Base-by-base conservation (phyloP, 139 green algal species). In the Eudorina sp. region DNA sequence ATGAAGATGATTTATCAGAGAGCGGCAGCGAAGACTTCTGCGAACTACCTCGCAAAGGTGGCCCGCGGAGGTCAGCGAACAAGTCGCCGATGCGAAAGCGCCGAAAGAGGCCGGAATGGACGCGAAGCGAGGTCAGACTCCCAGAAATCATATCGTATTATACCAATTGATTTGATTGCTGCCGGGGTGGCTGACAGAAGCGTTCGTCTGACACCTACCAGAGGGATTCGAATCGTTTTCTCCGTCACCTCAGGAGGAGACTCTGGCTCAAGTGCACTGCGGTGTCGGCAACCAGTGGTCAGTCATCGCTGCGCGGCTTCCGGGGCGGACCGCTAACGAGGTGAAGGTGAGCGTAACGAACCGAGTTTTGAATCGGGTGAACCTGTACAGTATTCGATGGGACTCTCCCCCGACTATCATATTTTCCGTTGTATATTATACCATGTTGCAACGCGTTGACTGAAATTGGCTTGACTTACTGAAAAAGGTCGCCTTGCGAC, bases 261-360 rank as follows among this genome's bases (percentile, higher is more conserved):
- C 43, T 21, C 72, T 79, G 0, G 43, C 43, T 23, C 25, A 55
- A 4, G 25, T 55, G 3, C 72, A 79, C 11, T 46, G 34, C 19
- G 41, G 41, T 38, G 27, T 53, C 5, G 72, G 72, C 19, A 79
- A 79, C 72, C 72, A 79, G 25, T 79, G 72, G 72, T 46, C 72
- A 4, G 3, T 36, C 3, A 79, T 79, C 5, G 72, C 72, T 40
- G 43, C 41, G 0, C 72, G 43, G 40, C 43, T 79, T 1, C 41
- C 72, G 9, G 43, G 43, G 3, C 21, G 72, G 25, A 55, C 72
- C 5, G 43, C 72, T 3, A 79, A 79, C 43, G 72, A 79, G 27
- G 72, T 79, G 21, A 79, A 79, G 72, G 72, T 25, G 40, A 36
- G 69, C n/a, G n/a, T n/a, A n/a, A n/a, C n/a, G n/a, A n/a, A n/a